A percentile compares a stretch with the other conserved stretches of the same genome.
Evolutionary conservation across 2,329 filamentous ascomycete genomes (phyloP).

Genomic region (Monascus ruber): DNA sequence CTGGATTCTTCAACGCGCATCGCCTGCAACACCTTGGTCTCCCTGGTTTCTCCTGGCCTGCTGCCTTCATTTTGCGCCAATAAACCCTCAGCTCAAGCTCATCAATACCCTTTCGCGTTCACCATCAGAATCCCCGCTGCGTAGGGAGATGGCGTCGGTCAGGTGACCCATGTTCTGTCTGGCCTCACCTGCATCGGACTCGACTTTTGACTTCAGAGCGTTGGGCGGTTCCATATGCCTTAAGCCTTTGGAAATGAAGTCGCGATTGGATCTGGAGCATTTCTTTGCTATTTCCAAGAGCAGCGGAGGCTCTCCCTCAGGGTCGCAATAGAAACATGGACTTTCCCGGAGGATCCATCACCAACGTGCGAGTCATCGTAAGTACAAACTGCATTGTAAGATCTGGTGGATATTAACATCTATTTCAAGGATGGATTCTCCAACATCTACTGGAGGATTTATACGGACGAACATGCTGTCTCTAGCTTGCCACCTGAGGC

Average conservation of each 20-base stretch:
- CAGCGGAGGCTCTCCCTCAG: slow-evolving; percentile 14
- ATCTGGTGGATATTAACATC: slow-evolving; percentile 9
- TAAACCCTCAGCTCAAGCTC: too few species aligned
- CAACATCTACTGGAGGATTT: slow-evolving; percentile 32
- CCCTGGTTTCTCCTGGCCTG: background rate
- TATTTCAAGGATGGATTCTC: slow-evolving; percentile 30
- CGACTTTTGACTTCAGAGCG: too few species aligned
- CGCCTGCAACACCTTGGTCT: too few species aligned
- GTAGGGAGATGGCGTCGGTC: background rate
- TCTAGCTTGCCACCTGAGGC: slow-evolving; percentile 18
- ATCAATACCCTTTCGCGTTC: background rate
- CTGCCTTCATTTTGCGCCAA: background rate
- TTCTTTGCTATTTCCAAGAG: slow-evolving; percentile 16
- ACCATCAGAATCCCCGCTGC: background rate
- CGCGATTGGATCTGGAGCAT: slow-evolving; percentile 11
- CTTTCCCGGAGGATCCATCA: slow-evolving; percentile 31
- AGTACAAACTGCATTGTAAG: slow-evolving; percentile 9
- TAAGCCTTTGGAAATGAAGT: slow-evolving; percentile 24
- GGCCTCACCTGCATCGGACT: too few species aligned
- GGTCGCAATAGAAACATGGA: slow-evolving; percentile 27
- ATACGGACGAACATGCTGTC: slow-evolving; percentile 25
- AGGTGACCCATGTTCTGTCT: background rate
- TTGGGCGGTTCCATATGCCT: too few species aligned
- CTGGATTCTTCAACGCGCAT: too few species aligned
- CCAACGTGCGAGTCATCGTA: slow-evolving; percentile 33